phyloP scores from a whole-genome alignment of 2,329 filamentous ascomycete genomes.

The Aspergillus sojae region DNA sequence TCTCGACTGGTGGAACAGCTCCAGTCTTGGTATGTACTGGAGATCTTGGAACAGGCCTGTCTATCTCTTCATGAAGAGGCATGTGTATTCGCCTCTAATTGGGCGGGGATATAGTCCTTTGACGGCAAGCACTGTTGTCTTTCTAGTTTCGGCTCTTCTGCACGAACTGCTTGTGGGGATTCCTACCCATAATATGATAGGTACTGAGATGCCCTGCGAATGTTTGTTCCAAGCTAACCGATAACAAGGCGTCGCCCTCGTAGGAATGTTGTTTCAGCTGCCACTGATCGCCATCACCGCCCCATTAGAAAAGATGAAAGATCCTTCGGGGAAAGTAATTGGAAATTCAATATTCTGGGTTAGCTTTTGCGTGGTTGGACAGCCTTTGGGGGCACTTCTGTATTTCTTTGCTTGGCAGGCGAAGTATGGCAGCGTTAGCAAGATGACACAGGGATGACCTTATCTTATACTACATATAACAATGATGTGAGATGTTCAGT shows the following conservation, averaged over 20 bases:
- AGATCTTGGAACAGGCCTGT: conserved; percentile 97
- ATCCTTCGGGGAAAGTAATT: conserved; percentile 73
- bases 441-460: conserved; percentile 17
- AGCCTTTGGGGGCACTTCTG: conserved; percentile 86
- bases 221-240: conserved; percentile 12
- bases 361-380: conserved; percentile 91
- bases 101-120: conserved; percentile 76
- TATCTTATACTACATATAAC: neutral
- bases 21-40: conserved; percentile 86
- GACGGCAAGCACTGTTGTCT: conserved; percentile 77
- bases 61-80: conserved; percentile 92
- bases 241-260: conserved; percentile 76
- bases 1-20: conserved; percentile 96
- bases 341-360: conserved; percentile 97
- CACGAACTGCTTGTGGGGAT: conserved; percentile 93
- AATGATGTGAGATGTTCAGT: neutral
- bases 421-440: conserved; percentile 84
- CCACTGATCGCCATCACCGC: conserved; percentile 82
- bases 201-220: conserved; percentile 46
- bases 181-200: conserved; percentile 90
- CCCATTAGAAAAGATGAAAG: conserved; percentile 75
- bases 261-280: conserved; percentile 91
- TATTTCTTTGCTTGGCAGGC: conserved; percentile 99
- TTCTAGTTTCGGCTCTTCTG: conserved; percentile 82
- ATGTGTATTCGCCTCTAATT: conserved; percentile 86